Base-by-base conservation (phyloP, 164 flowering plant genomes). In the Pachysandra terminalis region DNA sequence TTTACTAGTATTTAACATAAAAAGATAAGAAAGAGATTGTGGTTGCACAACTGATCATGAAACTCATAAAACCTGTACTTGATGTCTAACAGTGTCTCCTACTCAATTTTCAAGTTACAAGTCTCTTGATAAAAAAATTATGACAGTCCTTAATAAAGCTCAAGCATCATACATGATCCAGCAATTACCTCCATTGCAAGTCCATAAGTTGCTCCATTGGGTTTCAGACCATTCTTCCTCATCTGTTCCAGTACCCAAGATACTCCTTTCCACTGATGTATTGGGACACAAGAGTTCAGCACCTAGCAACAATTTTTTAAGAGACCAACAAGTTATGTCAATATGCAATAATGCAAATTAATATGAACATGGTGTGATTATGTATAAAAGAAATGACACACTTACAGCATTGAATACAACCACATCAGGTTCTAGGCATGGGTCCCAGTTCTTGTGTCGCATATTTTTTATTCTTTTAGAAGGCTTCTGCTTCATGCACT, bases 121-220 rank as follows among this genome's bases (percentile, higher is more conserved):
- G 37, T 32, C 37, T 32, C 37, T 32, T 3, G 7, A 3, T 32
- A 32, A 32, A 32, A 32, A 3, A 3, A 32, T 32, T 32, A 32
- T 32, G 37, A 32, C 7, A 32, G 37, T 32, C 7, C 37, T 32
- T 32, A 32, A 32, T 32, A 32, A 32, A 7, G 37, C 37, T 32
- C 37, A 24, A 35, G 17, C 17, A 15, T 45, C 40, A 23, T 21
- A 2, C 27, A 61, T 65, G 49, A 66, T 67, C 52, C 24, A 54
- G 54, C n/a, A 45, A 53, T 61, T 84, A 95, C 99, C 97, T 96
- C 99, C 99, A 96, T 93, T 64, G 98, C 96, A 52, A 96, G 95
- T 73, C 97, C 99, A 82, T 89, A 93, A 37, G 93, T 88, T 72
- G 98, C 91, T 71, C 86, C 91, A 78, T 85, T 86, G 66, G 98